Evolutionary conservation across 2,329 filamentous ascomycete species (phyloP), one percentile per base, ranked within the genome.

Genomic region (Chaetomium strumarium): DNA sequence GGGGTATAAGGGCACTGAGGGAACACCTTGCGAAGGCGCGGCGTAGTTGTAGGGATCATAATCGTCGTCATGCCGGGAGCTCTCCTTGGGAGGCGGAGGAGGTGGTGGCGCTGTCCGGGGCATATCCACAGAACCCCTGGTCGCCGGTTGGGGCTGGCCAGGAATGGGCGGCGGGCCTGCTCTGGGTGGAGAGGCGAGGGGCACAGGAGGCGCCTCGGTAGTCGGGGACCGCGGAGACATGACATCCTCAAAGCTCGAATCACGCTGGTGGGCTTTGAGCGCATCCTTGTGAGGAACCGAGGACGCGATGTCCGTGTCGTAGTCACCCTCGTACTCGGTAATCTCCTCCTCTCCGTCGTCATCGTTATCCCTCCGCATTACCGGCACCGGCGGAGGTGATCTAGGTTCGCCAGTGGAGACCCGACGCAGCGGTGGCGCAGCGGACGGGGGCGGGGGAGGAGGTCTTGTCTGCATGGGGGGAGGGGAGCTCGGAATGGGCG

Each of bases 281-380:
- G 92, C 91, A 71, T 96, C 92, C 70, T 95, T 96, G 69, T 96
- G 90, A 51, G 88, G 89, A n/a, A 83, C 90, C 10, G 89, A 86
- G n/a, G 91, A 89, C 1, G 87, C 91, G 65, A 97, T 97, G 66
- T 97, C 93, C 7, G 93, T 97, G 62, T 97, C 93, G 66, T 97
- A 97, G 65, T 97, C 93, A 7, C 92, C 93, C 66, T 99, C 93
- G 64, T 97, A 97, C 65, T 96, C 92, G 0, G 90, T 95, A 33
- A 90, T 79, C 63, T 95, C 90, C 54, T 87, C 89, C 54, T 86
- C 85, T 24, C 83, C 84, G 13, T 85, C 84, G 31, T 83, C 83
- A 31, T 86, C 85, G 20, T 72, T 78, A 55, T 73, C 73, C 52
- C 72, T 68, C 10, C 64, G 64, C 20, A 62, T 19, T n/a, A 40